These are phyloP conservation scores for Citrus inodora DNA, from an alignment of 345 rosid genomes.

Conservation along the genomic window DNA sequence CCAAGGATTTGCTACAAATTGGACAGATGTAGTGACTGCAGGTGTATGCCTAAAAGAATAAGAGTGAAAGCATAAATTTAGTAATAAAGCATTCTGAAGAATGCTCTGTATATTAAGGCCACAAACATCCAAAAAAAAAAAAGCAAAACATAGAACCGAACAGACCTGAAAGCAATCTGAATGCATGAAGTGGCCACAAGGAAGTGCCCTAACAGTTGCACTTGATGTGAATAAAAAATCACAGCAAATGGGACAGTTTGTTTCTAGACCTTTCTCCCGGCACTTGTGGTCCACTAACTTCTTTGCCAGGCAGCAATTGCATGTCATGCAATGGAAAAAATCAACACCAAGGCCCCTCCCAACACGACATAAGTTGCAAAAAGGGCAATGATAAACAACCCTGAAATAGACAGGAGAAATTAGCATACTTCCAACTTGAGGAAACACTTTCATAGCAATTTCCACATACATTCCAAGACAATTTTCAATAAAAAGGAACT, in stretches of 20 bases:
- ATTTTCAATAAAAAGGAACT: not conserved
- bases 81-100: constrained; percentile 5
- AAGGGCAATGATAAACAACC: constrained; percentile 59
- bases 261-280: constrained; percentile 59
- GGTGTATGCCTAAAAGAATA: constrained; percentile 47
- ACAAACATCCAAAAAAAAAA: not conserved
- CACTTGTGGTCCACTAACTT: constrained; percentile 58
- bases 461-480: not conserved
- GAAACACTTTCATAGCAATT: not conserved
- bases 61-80: constrained; percentile 6
- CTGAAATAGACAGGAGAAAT: constrained; percentile 29
- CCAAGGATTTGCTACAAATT: constrained; percentile 62
- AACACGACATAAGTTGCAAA: constrained; percentile 60
- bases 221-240: constrained; percentile 59
- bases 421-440: not conserved
- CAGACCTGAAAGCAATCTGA: constrained; percentile 62
- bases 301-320: constrained; percentile 59
- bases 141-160: constrained; percentile 1
- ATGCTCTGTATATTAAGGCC: not conserved
- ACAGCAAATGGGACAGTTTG: constrained; percentile 61
- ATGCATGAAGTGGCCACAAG: constrained; percentile 69
- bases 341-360: constrained; percentile 63
- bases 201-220: constrained; percentile 52
- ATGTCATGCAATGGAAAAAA: constrained; percentile 64
- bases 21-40: constrained; percentile 65